Evolutionary conservation across 2,329 filamentous ascomycete species (phyloP).

Genomic region (Colletotrichum sp.): DNA sequence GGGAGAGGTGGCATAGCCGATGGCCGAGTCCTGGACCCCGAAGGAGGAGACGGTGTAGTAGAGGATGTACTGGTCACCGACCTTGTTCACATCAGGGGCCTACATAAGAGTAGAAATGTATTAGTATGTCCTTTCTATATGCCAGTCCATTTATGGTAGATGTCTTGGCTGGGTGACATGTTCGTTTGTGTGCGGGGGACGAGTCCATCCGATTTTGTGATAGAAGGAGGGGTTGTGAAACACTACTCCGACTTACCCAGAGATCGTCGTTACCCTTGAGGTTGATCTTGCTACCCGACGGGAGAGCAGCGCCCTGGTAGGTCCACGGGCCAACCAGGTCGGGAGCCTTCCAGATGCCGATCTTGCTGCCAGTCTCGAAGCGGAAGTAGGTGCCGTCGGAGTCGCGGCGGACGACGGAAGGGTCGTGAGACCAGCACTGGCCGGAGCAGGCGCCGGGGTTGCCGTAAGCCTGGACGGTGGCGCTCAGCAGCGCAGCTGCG

Average conservation of each 20-base stretch:
- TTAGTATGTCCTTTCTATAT: background rate
- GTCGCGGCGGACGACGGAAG: conserved; percentile 39
- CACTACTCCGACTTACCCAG: conserved; percentile 38
- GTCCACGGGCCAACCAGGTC: conserved; percentile 46
- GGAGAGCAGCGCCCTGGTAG: conserved; percentile 42
- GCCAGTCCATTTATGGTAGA: background rate
- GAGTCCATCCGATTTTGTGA: background rate
- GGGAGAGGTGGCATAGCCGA: conserved; percentile 56
- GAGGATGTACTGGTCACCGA: conserved; percentile 67
- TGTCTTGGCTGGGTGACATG: background rate
- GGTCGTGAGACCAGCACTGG: conserved; percentile 42
- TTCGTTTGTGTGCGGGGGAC: background rate
- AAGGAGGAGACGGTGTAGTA: conserved; percentile 71
- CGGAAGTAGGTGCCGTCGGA: conserved; percentile 46
- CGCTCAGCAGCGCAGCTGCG: conserved; percentile 2
- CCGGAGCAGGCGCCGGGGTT: conserved; percentile 41
- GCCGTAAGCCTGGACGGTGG: conserved; percentile 24
- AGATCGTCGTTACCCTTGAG: conserved; percentile 44
- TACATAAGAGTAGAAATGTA: conserved; percentile 26
- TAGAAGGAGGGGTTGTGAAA: no score
- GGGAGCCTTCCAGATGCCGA: conserved; percentile 42
- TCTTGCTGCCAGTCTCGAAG: conserved; percentile 45
- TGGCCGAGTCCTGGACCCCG: conserved; percentile 64
- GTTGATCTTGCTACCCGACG: conserved; percentile 42
- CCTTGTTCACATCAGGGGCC: conserved; percentile 67